Evolutionary conservation across 1,284 basidiomycete genomes (phyloP).

Genomic region (Leucoagaricus sp.): DNA sequence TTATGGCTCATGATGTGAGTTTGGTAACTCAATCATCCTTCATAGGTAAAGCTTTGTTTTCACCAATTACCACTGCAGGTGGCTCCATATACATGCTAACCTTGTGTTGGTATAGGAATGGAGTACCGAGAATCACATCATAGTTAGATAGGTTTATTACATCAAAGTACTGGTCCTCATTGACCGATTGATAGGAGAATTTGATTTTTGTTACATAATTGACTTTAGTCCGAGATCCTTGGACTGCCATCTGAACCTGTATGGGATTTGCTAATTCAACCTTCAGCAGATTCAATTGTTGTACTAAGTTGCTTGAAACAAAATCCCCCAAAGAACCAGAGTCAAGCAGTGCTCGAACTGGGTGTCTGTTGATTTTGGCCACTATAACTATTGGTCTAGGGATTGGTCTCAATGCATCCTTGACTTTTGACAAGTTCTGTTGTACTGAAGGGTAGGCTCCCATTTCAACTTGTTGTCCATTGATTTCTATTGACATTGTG

Average conservation of each 20-base stretch:
- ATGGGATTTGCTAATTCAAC: constrained; percentile 25
- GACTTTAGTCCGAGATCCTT: constrained; percentile 30
- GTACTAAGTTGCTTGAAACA: not conserved
- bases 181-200: constrained; percentile 19
- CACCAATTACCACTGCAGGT: constrained; percentile 22
- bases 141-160: constrained; percentile 33
- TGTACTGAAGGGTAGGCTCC: constrained; percentile 7
- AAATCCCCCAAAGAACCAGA: constrained; percentile 12
- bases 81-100: constrained; percentile 22
- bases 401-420: constrained; percentile 13
- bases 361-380: constrained; percentile 16
- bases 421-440: not conserved
- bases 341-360: constrained; percentile 4
- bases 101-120: constrained; percentile 33
- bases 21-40: not conserved
- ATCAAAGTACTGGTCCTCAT: constrained; percentile 29
- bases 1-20: constrained; percentile 1
- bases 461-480: not conserved
- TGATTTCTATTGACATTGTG: too few species aligned
- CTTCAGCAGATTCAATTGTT: constrained; percentile 24
- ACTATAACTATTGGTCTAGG: constrained; percentile 32
- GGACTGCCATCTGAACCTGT: constrained; percentile 30
- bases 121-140: constrained; percentile 34
- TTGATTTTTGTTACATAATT: constrained; percentile 22
- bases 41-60: not conserved